Evolutionary conservation across 345 rosid genomes (phyloP).

Genomic region (Raphanus sativus): DNA sequence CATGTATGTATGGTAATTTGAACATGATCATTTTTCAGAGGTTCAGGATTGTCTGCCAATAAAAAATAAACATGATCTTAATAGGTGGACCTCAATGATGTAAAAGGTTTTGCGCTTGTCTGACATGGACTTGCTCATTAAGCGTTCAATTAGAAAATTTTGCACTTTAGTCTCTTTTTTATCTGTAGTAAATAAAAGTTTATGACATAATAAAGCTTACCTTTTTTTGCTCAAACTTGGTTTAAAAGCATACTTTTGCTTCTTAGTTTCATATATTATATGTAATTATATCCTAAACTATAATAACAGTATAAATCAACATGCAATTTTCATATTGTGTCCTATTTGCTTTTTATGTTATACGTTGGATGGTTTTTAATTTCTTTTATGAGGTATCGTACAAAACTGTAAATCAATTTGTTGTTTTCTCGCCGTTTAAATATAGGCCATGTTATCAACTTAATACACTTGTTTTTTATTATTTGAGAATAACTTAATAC

Average conservation of each 20-base stretch:
- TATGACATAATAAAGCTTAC: neutral
- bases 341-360: neutral
- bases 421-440: neutral
- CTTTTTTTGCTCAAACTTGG: too few relatives aligned
- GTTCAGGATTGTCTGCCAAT: slow-evolving; percentile 19
- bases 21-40: slow-evolving; percentile 17
- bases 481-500: neutral
- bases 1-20: neutral
- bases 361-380: neutral
- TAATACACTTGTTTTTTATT: neutral
- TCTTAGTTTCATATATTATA: neutral
- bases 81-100: slow-evolving; percentile 7
- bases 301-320: neutral
- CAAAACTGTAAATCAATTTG: neutral
- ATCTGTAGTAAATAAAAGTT: neutral
- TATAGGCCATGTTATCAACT: neutral
- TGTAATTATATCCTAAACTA: neutral
- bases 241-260: neutral
- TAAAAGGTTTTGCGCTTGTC: neutral
- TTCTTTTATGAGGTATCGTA: neutral
- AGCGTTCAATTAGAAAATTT: neutral
- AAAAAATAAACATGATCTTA: slow-evolving; percentile 1
- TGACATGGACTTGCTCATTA: neutral
- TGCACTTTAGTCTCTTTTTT: neutral
- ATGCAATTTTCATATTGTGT: neutral